Percentiles rank a stretch among this genome's conserved stretches.
Evolutionary conservation across 805 yeast species (phyloP).

Genomic region (Yueomyces sp.): DNA sequence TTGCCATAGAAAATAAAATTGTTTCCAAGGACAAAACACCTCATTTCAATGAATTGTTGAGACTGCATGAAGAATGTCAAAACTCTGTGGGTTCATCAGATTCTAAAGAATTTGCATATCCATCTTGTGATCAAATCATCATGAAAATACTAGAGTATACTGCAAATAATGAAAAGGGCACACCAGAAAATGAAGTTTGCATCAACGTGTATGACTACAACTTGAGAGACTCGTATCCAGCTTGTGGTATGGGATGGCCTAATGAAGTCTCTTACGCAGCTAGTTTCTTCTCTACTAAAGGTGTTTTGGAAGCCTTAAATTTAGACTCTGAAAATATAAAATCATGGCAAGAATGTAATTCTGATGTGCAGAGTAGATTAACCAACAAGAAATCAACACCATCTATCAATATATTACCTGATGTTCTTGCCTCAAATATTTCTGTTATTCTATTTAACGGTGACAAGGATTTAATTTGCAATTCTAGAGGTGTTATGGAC

Average conservation of each 20-base stretch:
- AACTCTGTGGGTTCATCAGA: constrained; percentile 28
- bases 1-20: constrained; percentile 44
- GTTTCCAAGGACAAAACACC: constrained; percentile 28
- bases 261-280: constrained; percentile 39
- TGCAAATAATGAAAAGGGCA: constrained; percentile 14
- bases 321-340: constrained; percentile 26
- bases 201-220: constrained; percentile 74
- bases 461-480: constrained; percentile 80
- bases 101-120: constrained; percentile 17
- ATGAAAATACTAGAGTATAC: constrained; percentile 18
- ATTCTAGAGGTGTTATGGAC: constrained; percentile 59
- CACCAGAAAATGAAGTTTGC: constrained; percentile 35
- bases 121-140: constrained; percentile 34
- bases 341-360: constrained; percentile 70
- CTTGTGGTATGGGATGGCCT: constrained; percentile 94
- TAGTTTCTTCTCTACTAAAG: constrained; percentile 36
- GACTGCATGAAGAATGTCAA: constrained; percentile 49
- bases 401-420: constrained; percentile 54
- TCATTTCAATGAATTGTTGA: constrained; percentile 29
- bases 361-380: constrained; percentile 39
- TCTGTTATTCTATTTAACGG: constrained; percentile 75
- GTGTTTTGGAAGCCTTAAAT: constrained; percentile 41
- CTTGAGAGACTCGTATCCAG: constrained; percentile 58
- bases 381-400: constrained; percentile 42
- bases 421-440: constrained; percentile 37